These are phyloP conservation scores for Chamaenerion angustifolium DNA, from an alignment of 345 rosid genomes.

Conservation along the genomic window DNA sequence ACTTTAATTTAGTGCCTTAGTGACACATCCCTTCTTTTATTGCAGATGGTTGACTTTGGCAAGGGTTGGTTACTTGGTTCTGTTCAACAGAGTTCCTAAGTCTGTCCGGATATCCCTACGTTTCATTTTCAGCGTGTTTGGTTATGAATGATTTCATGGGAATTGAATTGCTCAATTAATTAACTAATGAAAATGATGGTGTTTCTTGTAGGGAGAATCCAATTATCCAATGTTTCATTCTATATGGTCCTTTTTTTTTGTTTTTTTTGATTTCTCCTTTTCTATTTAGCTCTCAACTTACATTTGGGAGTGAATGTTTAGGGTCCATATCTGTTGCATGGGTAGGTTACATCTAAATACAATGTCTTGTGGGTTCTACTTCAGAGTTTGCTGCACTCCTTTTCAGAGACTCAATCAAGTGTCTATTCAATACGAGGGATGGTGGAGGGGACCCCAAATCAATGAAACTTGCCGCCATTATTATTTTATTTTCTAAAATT, in stretches of 20 bases:
- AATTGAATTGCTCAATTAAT: too few species aligned
- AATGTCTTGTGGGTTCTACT: constrained; percentile 1
- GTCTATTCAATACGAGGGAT: neutral
- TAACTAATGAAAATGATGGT: too few species aligned
- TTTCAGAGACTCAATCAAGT: neutral
- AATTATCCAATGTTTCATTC: too few species aligned
- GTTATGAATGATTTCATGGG: neutral
- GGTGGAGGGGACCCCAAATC: neutral
- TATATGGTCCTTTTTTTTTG: too few species aligned
- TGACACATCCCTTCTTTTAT: neutral
- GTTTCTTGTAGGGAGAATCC: too few species aligned
- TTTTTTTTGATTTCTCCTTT: neutral
- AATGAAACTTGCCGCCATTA: too few species aligned
- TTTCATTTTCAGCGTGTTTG: neutral
- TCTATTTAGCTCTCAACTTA: neutral
- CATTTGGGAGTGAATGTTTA: neutral
- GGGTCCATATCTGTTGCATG: neutral
- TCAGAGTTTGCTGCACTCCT: neutral
- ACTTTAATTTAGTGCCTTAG: neutral
- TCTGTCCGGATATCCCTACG: neutral
- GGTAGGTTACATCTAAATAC: constrained; percentile 4
- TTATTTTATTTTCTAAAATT: neutral
- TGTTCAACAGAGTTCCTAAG: constrained; percentile 11
- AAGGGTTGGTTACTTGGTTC: constrained; percentile 7
- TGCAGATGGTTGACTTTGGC: constrained; percentile 23